Base-by-base conservation (phyloP, 2,329 filamentous ascomycete species). In the Fusarium tuaranense region DNA sequence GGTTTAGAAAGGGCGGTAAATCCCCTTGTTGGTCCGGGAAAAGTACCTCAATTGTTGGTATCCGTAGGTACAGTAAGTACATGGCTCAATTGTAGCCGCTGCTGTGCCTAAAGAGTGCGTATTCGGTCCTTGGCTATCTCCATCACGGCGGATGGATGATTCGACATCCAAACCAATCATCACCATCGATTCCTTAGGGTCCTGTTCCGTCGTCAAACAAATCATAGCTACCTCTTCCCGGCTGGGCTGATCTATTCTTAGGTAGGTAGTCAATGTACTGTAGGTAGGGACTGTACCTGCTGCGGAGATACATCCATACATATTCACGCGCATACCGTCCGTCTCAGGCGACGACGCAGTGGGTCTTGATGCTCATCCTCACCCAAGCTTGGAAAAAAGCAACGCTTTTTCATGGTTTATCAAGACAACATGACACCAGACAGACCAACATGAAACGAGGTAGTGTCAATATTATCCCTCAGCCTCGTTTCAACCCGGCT, bases 21-120 rank as follows among this genome's bases (percentile, higher is more conserved):
- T 65, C 16, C 38, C 22, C 30, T 59, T 63, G 7, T 57, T 25
- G 27, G 25, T 55, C 48, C 36, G 14, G n/a, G 8, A 20, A 65
- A 73, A 68, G 57, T 64, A 64, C 48, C 68, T 62, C 60, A 69
- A 14, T 34, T n/a, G 16, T 41, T 20, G n/a, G 38, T 41, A 14
- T 34, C 32, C 32, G 12, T 34, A 34, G 32, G 32, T 34, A 34
- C 32, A 34, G 12, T 34, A 34, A 34, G 32, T 34, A 14, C 32
- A 60, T 36, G 20, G 55, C 9, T 38, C 14, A 51, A 30, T 41
- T 38, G 22, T 46, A 44, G 59, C 30, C 30, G 36, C 41, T 39
- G 27, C 44, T 62, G 59, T 39, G 59, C 39, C 20, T 22, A 59
- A 41, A 59, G 36, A 18, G 57, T 59, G 22, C 36, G 25, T 44